Base-by-base conservation (phyloP, 257 asterid species). In the Nicotiana obtusifolia region DNA sequence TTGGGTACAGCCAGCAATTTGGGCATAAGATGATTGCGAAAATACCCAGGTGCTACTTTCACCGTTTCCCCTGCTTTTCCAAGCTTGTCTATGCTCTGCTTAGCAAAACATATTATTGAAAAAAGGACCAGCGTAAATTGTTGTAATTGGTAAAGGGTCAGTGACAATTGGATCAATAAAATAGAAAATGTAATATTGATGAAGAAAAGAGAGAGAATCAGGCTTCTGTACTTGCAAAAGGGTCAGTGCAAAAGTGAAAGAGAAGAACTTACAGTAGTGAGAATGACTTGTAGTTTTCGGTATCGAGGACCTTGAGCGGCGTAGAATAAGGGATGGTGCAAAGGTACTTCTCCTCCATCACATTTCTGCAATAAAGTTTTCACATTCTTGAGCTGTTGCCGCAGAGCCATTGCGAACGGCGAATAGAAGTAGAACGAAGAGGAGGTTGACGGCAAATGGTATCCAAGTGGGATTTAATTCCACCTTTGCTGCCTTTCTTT, bases 11-110 rank as follows among this genome's bases (percentile, higher is more conserved):
- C 98, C 20, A 92, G 92, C 88, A 95, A 78, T 81, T 94, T 95
- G 3, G 98, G 99, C 99, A 95, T 95, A 90, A 95, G 84, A 89
- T 95, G 93, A 87, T 95, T 95, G 78, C 99, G 95, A 79, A 95
- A 95, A 86, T 86, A 92, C 22, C 99, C 99, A 0, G 98, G 98
- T 65, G 97, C 98, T n/a, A 95, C 98, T 90, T 92, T 91, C 30
- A 94, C 99, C 3, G 97, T 95, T 76, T 95, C 98, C 33, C 99
- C 99, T 28, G 95, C 92, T 88, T 82, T 94, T 19, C 99, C 98
- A 20, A 95, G 98, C 87, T 95, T 94, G 77, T 88, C 91, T 79
- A 94, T 80, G 35, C 80, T 69, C 85, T 86, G 64, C 28, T 79
- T 67, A 52, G 16, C 3, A 10, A 24, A 75, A 82, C 65, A 10